phyloP scores from a whole-genome alignment of 129 eudicot species.

The Apium graveolens region DNA sequence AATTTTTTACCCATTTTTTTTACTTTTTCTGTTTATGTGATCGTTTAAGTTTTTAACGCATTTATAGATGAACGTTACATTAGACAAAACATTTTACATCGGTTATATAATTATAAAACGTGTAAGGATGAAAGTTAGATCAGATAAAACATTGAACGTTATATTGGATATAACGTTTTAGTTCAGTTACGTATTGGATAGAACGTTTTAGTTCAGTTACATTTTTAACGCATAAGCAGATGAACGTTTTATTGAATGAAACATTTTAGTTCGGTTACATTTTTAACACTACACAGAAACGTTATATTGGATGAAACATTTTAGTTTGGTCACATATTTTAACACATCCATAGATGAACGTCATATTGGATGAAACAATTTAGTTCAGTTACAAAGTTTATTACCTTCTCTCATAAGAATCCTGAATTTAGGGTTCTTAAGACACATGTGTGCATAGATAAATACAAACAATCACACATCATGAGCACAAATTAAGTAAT shows the following conservation, averaged over 20 bases:
- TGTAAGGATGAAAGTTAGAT: no score
- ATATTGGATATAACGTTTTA: no score
- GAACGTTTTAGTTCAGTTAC: not conserved
- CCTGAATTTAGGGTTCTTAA: constrained; percentile 3
- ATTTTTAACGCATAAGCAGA: no score
- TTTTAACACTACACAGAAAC: no score
- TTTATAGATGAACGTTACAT: not conserved
- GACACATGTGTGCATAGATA: not conserved
- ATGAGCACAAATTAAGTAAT: not conserved
- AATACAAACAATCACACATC: not conserved
- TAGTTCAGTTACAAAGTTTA: not conserved
- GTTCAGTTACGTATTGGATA: not conserved
- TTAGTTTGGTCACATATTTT: not conserved
- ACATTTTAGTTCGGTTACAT: no score
- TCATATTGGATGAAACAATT: not conserved
- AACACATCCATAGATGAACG: not conserved
- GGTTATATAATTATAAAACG: no score
- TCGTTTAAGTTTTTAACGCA: not conserved
- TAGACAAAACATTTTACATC: not conserved
- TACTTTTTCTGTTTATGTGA: not conserved
- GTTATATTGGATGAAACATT: no score
- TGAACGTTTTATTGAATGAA: no score
- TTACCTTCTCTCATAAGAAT: not conserved
- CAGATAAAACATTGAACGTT: no score
- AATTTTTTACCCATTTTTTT: not conserved